Percentiles rank a stretch among this genome's conserved stretches.
Evolutionary conservation across 208 protist species (phyloP).

Genomic region (Trypanosoma avium): DNA sequence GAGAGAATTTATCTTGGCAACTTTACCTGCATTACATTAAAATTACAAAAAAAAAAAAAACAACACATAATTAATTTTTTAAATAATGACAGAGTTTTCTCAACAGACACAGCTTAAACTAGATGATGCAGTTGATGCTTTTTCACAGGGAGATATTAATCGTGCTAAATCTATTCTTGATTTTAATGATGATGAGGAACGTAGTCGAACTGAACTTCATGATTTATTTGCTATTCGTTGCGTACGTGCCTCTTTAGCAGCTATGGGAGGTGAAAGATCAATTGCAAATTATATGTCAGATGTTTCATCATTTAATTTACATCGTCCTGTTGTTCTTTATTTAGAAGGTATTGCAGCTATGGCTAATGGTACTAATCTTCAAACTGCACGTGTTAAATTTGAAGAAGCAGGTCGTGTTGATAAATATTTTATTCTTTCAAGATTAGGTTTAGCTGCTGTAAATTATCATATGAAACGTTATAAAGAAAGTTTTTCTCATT

Average conservation of each 20-base stretch:
- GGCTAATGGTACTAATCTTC: conserved; percentile 44
- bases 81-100: conserved; percentile 10
- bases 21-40: no score
- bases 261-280: conserved; percentile 67
- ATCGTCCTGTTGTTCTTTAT: conserved; percentile 52
- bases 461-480: conserved; percentile 64
- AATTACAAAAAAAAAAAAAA: background rate
- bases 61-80: background rate
- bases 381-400: conserved; percentile 64
- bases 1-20: no score
- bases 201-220: conserved; percentile 28
- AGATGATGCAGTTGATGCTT: conserved; percentile 50
- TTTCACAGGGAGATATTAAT: conserved; percentile 51
- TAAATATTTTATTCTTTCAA: conserved; percentile 54
- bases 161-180: conserved; percentile 51
- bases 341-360: conserved; percentile 73
- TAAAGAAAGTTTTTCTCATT: conserved; percentile 73
- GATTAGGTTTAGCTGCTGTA: conserved; percentile 69
- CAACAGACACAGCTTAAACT: conserved; percentile 25
- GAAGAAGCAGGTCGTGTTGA: conserved; percentile 54
- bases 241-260: conserved; percentile 69
- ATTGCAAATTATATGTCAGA: conserved; percentile 29
- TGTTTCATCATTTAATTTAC: conserved; percentile 10
- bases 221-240: conserved; percentile 64
- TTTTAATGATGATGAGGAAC: conserved; percentile 26